A percentile compares a stretch with the other conserved stretches of the same genome.
Evolutionary conservation across 176 grass and related monocot species (phyloP).

Genomic region (Paspalum vaginatum): DNA sequence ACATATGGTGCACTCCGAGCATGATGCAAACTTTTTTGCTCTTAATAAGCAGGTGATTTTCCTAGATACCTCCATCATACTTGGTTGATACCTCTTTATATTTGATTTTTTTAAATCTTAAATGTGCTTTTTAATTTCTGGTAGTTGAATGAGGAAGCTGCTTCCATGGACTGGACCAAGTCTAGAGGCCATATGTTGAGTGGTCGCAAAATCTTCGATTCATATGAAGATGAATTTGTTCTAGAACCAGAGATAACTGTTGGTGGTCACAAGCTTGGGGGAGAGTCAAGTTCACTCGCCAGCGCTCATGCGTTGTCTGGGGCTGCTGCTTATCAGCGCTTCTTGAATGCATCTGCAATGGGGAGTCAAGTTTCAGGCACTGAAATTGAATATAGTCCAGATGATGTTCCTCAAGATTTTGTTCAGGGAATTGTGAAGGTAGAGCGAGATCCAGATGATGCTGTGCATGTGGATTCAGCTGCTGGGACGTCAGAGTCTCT

Average conservation of each 20-base stretch:
- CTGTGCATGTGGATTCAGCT: slow-evolving; percentile 36
- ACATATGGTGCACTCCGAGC: slow-evolving; percentile 95
- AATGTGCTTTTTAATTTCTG: slow-evolving; percentile 16
- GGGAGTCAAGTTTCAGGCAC: not conserved
- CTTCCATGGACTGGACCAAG: slow-evolving; percentile 86
- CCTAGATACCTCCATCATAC: not conserved
- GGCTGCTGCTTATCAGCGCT: slow-evolving; percentile 74
- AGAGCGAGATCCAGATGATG: slow-evolving; percentile 48
- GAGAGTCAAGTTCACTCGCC: slow-evolving; percentile 53
- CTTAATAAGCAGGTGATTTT: slow-evolving; percentile 85
- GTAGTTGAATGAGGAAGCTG: slow-evolving; percentile 94
- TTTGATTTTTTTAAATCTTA: slow-evolving; percentile 19
- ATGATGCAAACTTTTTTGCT: slow-evolving; percentile 91
- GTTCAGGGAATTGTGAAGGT: slow-evolving; percentile 20
- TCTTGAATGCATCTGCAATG: slow-evolving; percentile 44
- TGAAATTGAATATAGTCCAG: slow-evolving; percentile 43
- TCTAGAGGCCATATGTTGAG: slow-evolving; percentile 77
- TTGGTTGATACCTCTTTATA: slow-evolving; percentile 10
- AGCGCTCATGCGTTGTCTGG: slow-evolving; percentile 62
- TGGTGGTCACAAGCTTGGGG: slow-evolving; percentile 67
- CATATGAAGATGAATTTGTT: slow-evolving; percentile 69
- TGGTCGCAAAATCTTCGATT: slow-evolving; percentile 61
- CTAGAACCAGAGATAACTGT: slow-evolving; percentile 35
- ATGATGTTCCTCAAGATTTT: slow-evolving; percentile 28
- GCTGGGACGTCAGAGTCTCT: slow-evolving; percentile 5